Evolutionary conservation across 83 land plant species (phyloP).

Genomic region (Thuja plicata): DNA sequence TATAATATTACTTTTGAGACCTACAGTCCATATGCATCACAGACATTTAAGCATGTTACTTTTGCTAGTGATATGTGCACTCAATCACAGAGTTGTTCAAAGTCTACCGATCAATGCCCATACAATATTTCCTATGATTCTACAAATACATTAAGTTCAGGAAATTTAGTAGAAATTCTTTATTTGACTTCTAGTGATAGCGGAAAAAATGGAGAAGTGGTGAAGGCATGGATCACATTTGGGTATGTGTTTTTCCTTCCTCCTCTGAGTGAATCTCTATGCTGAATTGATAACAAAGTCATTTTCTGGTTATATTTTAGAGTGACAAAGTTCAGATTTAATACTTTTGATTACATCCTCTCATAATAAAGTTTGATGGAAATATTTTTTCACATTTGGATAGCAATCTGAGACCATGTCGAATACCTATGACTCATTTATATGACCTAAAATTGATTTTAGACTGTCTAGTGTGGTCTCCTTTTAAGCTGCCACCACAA

Average conservation of each 20-base stretch:
- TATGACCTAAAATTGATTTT: background rate
- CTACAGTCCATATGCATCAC: slow-evolving; percentile 60
- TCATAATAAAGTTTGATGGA: background rate
- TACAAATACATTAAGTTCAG: slow-evolving; percentile 80
- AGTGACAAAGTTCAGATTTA: too few relatives aligned
- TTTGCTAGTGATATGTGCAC: slow-evolving; percentile 66
- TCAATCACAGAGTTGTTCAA: slow-evolving; percentile 28
- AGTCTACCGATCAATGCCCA: slow-evolving; percentile 46
- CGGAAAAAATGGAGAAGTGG: slow-evolving; percentile 7
- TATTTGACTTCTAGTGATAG: slow-evolving; percentile 49
- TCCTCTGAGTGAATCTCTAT: background rate
- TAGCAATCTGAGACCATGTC: slow-evolving; percentile 2
- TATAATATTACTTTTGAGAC: slow-evolving; percentile 37
- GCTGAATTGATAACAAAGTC: background rate
- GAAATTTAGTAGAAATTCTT: slow-evolving; percentile 72
- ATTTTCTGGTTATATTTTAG: too few relatives aligned
- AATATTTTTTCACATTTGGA: background rate
- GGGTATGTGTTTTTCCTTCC: slow-evolving; percentile 46
- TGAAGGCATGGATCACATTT: slow-evolving; percentile 59
- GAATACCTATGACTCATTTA: too few relatives aligned
- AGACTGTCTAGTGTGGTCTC: background rate
- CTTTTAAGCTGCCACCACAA: background rate
- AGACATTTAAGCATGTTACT: slow-evolving; percentile 53
- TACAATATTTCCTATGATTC: slow-evolving; percentile 80
- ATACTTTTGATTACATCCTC: background rate